Evolutionary conservation across 768 basidiomycete species (phyloP).

Genomic region (Chalciporus piperatus): DNA sequence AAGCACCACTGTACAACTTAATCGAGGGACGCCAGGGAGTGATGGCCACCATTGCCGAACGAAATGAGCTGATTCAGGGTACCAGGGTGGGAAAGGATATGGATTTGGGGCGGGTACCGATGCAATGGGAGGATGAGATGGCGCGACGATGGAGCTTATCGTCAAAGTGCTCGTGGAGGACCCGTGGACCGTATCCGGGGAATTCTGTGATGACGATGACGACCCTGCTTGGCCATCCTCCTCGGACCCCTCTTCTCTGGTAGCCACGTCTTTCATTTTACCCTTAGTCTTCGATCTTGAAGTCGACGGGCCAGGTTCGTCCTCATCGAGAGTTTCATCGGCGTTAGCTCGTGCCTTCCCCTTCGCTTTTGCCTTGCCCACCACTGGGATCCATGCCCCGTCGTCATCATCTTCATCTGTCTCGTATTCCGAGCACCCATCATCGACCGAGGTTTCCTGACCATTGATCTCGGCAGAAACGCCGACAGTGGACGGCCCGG

Average conservation of each 20-base stretch:
- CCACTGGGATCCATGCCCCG: slow-evolving; percentile 17
- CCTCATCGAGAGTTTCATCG: slow-evolving; percentile 13
- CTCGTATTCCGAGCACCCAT: slow-evolving; percentile 5
- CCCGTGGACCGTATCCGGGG: not conserved
- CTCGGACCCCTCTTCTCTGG: slow-evolving; percentile 10
- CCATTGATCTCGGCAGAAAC: not conserved
- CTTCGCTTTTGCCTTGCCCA: slow-evolving; percentile 20
- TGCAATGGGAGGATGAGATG: not conserved
- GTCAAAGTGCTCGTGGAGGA: slow-evolving; percentile 8
- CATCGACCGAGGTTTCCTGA: not conserved
- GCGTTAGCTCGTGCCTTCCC: slow-evolving; percentile 23
- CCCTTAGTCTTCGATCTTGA: slow-evolving; percentile 19
- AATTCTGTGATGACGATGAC: slow-evolving; percentile 8
- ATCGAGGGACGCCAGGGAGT: slow-evolving; percentile 56
- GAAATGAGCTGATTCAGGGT: slow-evolving; percentile 72
- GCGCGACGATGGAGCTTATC: not conserved
- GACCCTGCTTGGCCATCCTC: slow-evolving; percentile 6
- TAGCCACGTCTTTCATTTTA: slow-evolving; percentile 17
- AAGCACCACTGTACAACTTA: slow-evolving; percentile 71
- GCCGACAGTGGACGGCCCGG: not conserved
- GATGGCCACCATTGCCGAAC: slow-evolving; percentile 83
- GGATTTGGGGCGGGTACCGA: slow-evolving; percentile 44
- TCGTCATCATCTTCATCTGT: slow-evolving; percentile 25
- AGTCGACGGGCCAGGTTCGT: slow-evolving; percentile 8
- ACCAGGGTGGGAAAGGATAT: slow-evolving; percentile 66